Evolutionary conservation across 768 basidiomycete species (phyloP).

Genomic region (Saitozyma sp.): DNA sequence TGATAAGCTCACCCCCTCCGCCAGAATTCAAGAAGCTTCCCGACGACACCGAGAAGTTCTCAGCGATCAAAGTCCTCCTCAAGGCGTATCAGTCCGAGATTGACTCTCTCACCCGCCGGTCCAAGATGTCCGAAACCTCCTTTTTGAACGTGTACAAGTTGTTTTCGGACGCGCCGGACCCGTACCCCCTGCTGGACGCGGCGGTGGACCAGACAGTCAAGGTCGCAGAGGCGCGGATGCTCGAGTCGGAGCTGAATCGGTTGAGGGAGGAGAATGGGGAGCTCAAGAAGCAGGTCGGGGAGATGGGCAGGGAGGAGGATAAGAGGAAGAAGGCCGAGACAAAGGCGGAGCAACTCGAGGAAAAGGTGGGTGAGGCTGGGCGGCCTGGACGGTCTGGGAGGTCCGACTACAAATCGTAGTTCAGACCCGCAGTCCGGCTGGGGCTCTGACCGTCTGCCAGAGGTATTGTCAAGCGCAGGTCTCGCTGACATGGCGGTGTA

Average conservation of each 20-base stretch:
- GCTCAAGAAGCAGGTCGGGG: constrained; percentile 68
- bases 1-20: not conserved
- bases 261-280: constrained; percentile 80
- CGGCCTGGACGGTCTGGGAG: too few species aligned
- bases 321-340: constrained; percentile 74
- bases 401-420: not conserved
- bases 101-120: constrained; percentile 88
- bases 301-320: constrained; percentile 64
- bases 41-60: constrained; percentile 76
- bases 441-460: too few species aligned
- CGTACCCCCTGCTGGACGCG: constrained; percentile 91
- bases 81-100: constrained; percentile 98
- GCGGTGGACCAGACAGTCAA: constrained; percentile 95
- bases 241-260: constrained; percentile 71
- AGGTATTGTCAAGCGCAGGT: too few species aligned
- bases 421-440: not conserved
- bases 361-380: constrained; percentile 62
- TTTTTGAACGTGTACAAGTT: constrained; percentile 97
- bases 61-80: constrained; percentile 82
- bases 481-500: constrained; percentile 42
- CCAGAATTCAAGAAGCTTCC: constrained; percentile 94
- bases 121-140: constrained; percentile 87
- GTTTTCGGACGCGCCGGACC: constrained; percentile 93
- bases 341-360: constrained; percentile 75
- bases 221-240: constrained; percentile 73